Percentiles rank a stretch among this genome's conserved stretches.
Conservation (phyloP, 441 rosid species). For the Populus trichocarpa region DNA sequence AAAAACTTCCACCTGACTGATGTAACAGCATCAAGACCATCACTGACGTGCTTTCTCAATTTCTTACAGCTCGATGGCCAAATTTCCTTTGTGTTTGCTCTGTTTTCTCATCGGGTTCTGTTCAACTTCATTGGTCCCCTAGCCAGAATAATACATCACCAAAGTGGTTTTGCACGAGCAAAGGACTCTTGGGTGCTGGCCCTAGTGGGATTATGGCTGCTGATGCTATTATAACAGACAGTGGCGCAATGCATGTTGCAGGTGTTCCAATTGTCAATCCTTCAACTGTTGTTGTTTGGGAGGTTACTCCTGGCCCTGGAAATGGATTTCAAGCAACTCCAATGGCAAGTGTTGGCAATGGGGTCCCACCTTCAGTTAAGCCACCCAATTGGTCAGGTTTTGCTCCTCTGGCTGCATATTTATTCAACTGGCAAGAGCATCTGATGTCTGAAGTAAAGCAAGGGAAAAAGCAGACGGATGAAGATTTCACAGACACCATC, state of each 20-base stretch:
- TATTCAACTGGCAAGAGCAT: conserved; percentile 24
- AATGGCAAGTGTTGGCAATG: too few species aligned
- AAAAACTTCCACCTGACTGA: background rate
- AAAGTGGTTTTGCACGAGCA: conserved; percentile 93
- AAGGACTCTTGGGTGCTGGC: conserved; percentile 98
- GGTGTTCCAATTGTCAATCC: conserved; percentile 99
- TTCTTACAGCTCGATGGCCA: conserved; percentile 96
- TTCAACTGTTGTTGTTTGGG: conserved; percentile 99
- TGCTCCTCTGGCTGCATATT: too few species aligned
- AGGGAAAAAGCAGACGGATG: conserved; percentile 67
- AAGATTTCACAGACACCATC: conserved; percentile 60
- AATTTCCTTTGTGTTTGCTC: conserved; percentile 30
- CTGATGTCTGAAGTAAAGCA: conserved; percentile 74
- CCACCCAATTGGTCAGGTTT: too few species aligned
- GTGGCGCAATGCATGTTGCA: conserved; percentile 98
- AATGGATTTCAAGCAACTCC: too few species aligned
- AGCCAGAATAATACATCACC: conserved; percentile 63
- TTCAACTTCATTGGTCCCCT: conserved; percentile 97
- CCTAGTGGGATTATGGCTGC: conserved; percentile 99
- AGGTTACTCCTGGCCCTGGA: conserved; percentile 52
- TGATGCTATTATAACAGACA: conserved; percentile 96
- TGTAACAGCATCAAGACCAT: background rate
- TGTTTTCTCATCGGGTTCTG: conserved; percentile 96
- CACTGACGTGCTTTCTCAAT: conserved; percentile 16
- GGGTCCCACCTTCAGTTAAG: too few species aligned